These are phyloP conservation scores for Leucocoprinus leucothites DNA, from an alignment of 768 basidiomycete genomes.

Conservation along the genomic window DNA sequence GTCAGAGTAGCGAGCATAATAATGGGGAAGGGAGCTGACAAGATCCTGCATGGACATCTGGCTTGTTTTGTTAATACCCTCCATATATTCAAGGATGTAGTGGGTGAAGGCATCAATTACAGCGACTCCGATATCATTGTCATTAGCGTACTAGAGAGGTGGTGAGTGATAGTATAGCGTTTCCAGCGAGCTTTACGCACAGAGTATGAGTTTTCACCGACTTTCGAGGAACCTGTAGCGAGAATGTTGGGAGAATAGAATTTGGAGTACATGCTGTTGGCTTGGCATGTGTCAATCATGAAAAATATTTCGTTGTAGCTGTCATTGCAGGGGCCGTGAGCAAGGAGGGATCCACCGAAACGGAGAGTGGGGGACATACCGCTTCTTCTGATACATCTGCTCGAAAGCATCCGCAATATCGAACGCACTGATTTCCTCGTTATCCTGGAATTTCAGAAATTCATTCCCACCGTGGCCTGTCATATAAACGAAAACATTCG, in stretches of 20 bases:
- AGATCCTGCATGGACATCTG: constrained; percentile 77
- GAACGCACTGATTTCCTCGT: constrained; percentile 94
- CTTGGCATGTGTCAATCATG: constrained; percentile 99
- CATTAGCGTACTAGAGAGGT: constrained; percentile 74
- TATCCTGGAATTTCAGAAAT: constrained; percentile 99
- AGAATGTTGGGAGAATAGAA: constrained; percentile 93
- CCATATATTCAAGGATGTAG: constrained; percentile 87
- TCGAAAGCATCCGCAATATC: constrained; percentile 98
- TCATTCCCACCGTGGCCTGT: constrained; percentile 98
- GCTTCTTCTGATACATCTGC: constrained; percentile 97
- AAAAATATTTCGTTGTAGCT: constrained; percentile 96
- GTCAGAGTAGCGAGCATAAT: neutral
- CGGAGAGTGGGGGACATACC: constrained; percentile 43
- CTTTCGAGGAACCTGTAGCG: constrained; percentile 81
- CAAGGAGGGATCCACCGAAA: neutral
- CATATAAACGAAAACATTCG: constrained; percentile 97
- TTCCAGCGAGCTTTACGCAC: constrained; percentile 41
- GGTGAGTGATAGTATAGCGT: neutral
- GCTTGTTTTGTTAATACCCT: constrained; percentile 89
- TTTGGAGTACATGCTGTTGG: constrained; percentile 91
- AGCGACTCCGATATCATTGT: constrained; percentile 90
- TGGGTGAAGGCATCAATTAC: constrained; percentile 97
- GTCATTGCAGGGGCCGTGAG: constrained; percentile 1
- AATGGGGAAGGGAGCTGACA: constrained; percentile 40
- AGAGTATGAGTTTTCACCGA: constrained; percentile 92